phyloP scores from a whole-genome alignment of 1,284 basidiomycete genomes.

The Heterobasidion parviporum region DNA sequence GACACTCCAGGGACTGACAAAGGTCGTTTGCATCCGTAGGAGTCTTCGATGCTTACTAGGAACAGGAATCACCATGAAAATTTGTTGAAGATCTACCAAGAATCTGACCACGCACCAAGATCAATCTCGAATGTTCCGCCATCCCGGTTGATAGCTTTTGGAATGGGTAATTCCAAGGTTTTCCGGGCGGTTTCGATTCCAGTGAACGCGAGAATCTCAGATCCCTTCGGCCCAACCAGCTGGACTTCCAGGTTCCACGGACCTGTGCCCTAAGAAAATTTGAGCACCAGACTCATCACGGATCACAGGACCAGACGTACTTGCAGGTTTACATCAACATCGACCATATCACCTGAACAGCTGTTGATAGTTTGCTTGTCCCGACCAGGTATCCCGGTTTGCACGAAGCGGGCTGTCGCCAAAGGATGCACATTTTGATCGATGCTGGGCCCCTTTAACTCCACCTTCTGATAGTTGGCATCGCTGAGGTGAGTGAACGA shows the following conservation, averaged over 20 bases:
- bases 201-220: constrained; percentile 49
- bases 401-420: constrained; percentile 69
- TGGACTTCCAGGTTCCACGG: constrained; percentile 84
- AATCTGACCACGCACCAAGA: constrained; percentile 39
- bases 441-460: constrained; percentile 65
- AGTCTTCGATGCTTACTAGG: constrained; percentile 80
- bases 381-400: constrained; percentile 29
- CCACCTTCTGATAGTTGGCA: constrained; percentile 72
- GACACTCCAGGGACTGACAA: constrained; percentile 73
- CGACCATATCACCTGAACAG: constrained; percentile 69
- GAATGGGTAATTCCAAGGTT: constrained; percentile 60
- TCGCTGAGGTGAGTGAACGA: constrained; percentile 79
- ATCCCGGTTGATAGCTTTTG: constrained; percentile 54
- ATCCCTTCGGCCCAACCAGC: constrained; percentile 58
- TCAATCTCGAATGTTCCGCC: constrained; percentile 80
- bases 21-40: constrained; percentile 78
- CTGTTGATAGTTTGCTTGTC: constrained; percentile 52
- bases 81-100: background rate
- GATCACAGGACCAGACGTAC: constrained; percentile 29
- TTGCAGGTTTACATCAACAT: constrained; percentile 70
- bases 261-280: constrained; percentile 57
- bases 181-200: constrained; percentile 50
- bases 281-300: background rate
- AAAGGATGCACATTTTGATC: constrained; percentile 85
- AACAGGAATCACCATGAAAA: background rate